These are phyloP conservation scores for Effrenium voratum DNA, from an alignment of 73 alveolate genomes.

Conservation along the genomic window DNA sequence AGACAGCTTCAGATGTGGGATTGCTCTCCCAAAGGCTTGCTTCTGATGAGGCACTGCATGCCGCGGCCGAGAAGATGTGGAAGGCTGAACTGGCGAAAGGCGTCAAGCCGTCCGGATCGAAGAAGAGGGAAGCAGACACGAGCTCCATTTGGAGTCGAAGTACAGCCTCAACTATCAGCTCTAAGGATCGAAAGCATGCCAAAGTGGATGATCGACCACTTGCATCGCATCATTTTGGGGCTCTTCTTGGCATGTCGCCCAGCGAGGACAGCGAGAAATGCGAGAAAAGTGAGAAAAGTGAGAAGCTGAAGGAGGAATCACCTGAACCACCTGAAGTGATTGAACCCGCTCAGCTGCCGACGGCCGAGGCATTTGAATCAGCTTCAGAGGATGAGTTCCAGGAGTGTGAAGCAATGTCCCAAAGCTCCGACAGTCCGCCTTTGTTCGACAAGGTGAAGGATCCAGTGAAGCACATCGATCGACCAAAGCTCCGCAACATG, in stretches of 20 bases:
- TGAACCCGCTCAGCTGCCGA: conserved; percentile 40
- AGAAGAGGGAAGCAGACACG: too few species aligned
- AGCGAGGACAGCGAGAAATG: not conserved
- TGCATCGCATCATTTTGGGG: conserved; percentile 50
- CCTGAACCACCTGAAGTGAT: too few species aligned
- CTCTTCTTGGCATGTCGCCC: conserved; percentile 11
- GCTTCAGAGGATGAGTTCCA: not conserved
- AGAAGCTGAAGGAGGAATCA: not conserved
- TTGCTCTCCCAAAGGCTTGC: not conserved
- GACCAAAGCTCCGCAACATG: not conserved
- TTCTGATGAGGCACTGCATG: conserved; percentile 8
- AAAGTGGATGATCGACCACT: too few species aligned
- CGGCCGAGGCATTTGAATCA: too few species aligned
- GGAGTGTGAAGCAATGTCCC: not conserved
- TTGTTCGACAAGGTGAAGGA: not conserved
- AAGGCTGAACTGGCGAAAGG: conserved; percentile 56
- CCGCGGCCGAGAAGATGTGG: conserved; percentile 50
- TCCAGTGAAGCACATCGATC: not conserved
- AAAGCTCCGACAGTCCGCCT: not conserved
- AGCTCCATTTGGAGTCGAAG: conserved; percentile 62
- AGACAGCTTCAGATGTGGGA: not conserved
- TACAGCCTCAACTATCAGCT: conserved; percentile 42
- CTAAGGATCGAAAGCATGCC: not conserved
- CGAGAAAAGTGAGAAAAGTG: not conserved
- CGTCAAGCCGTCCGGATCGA: not conserved